Conservation (phyloP, 2,329 filamentous ascomycete species). For the Aspergillus cejpii region DNA sequence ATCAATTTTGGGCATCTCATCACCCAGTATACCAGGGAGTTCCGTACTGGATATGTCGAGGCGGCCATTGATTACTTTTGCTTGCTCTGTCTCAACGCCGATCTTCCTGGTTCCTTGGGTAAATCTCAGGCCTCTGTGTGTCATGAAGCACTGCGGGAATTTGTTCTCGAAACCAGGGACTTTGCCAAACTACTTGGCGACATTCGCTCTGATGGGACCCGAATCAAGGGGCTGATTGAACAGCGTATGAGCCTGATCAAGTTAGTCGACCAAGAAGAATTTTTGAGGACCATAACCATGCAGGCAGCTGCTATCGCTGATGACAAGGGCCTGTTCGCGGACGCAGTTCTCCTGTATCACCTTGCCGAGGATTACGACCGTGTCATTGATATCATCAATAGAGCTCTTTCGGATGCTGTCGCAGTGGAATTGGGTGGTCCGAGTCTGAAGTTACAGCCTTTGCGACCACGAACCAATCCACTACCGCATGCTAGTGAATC, state of each 20-base stretch:
- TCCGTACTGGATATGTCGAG: constrained; percentile 81
- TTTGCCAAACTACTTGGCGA: constrained; percentile 92
- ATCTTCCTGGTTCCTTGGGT: constrained; percentile 67
- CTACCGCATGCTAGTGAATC: constrained; percentile 28
- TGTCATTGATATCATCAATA: constrained; percentile 84
- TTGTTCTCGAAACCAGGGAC: constrained; percentile 93
- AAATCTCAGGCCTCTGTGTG: constrained; percentile 73
- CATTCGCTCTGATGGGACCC: constrained; percentile 74
- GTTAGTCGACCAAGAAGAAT: constrained; percentile 70
- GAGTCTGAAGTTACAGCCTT: constrained; percentile 67
- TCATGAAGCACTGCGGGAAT: constrained; percentile 85
- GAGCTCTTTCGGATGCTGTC: constrained; percentile 81
- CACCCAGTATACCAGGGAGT: constrained; percentile 92
- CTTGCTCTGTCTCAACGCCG: constrained; percentile 84
- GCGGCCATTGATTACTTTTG: constrained; percentile 90
- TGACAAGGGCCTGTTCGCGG: constrained; percentile 85
- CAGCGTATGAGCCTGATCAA: constrained; percentile 75
- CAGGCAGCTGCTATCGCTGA: constrained; percentile 90
- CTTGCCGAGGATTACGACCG: constrained; percentile 91
- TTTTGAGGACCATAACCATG: constrained; percentile 84
- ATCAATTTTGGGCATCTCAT: constrained; percentile 93
- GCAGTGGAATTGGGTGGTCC: constrained; percentile 79
- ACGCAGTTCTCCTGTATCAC: constrained; percentile 91
- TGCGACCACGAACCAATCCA: constrained; percentile 59
- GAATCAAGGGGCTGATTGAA: constrained; percentile 82